Conservation (phyloP, 2,329 filamentous ascomycete species). For the Claviceps cyperi region DNA sequence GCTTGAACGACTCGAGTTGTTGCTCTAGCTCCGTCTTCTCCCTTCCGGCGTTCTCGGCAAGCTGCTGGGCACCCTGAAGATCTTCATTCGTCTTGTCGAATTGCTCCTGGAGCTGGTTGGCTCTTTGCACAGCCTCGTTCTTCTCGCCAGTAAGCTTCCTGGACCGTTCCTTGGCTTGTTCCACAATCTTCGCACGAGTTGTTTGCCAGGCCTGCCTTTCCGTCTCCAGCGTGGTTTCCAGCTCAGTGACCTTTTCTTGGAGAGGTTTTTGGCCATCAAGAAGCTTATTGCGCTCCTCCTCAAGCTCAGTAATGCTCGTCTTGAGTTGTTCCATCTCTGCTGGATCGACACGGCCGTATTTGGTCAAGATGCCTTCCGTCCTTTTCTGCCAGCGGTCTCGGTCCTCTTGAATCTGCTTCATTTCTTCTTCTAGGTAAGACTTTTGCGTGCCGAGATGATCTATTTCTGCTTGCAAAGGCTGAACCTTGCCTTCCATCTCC, state of each 20-base stretch:
- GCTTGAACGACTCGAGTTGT: slow-evolving; percentile 29
- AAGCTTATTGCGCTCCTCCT: slow-evolving; percentile 48
- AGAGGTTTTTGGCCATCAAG: slow-evolving; percentile 36
- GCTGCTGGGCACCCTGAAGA: slow-evolving; percentile 33
- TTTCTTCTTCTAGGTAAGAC: slow-evolving; percentile 70
- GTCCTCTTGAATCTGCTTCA: slow-evolving; percentile 79
- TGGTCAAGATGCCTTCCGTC: slow-evolving; percentile 86
- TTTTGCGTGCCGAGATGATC: slow-evolving; percentile 71
- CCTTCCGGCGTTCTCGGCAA: slow-evolving; percentile 16
- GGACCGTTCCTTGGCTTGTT: slow-evolving; percentile 49
- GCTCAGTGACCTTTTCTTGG: slow-evolving; percentile 37
- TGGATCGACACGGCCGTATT: slow-evolving; percentile 90
- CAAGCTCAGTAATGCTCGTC: slow-evolving; percentile 52
- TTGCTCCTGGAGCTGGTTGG: slow-evolving; percentile 35
- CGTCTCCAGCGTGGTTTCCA: slow-evolving; percentile 36
- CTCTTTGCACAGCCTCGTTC: slow-evolving; percentile 36
- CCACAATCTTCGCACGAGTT: slow-evolving; percentile 37
- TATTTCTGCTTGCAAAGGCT: slow-evolving; percentile 69
- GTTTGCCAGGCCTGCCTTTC: slow-evolving; percentile 41
- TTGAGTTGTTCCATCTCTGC: slow-evolving; percentile 85
- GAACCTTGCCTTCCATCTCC: slow-evolving; percentile 58
- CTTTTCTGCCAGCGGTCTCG: slow-evolving; percentile 92
- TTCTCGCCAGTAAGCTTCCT: slow-evolving; percentile 39
- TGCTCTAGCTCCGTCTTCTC: slow-evolving; percentile 25
- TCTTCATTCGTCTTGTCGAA: slow-evolving; percentile 37